Evolutionary conservation across 164 flowering plant species (phyloP), one percentile per base, ranked within the genome.

Genomic region (Vitis rupestris): DNA sequence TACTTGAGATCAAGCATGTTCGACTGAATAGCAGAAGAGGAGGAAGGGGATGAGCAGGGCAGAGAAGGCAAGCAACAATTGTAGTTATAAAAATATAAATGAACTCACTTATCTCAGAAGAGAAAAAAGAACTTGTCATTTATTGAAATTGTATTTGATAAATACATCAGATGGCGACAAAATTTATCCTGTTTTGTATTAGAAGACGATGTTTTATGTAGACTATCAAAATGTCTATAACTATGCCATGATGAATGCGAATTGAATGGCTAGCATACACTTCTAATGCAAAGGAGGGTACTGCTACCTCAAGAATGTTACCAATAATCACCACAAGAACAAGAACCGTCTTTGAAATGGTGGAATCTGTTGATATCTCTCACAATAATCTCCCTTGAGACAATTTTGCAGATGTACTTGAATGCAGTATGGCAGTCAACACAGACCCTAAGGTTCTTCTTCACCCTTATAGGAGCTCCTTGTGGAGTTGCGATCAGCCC

Each of bases 271-370:
- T 37, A 37, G 44, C 44, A 37, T 37, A 37, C 44, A 37, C 27
- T 23, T 23, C 27, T 23, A 2, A 23, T 23, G 37, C 6, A n/a
- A 57, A 30, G 9, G 5, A 29, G 27, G 27, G 27, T 9, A 49
- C 12, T 16, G 1, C 13, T 9, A 12, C 31, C 8, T 52, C 9
- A 3, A n/a, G 50, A 63, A 50, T 27, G 61, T 78, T 64, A 88
- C 92, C 92, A 88, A 52, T 84, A 88, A 82, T 84, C 90, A 13
- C 88, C 85, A 77, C 92, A 86, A 56, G 92, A 88, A 71, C 92
- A 88, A 7, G 74, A 78, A 8, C 92, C 88, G 61, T 83, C 88
- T 65, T 64, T 84, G 51, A 88, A 84, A 74, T 86, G 92, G 74
- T 88, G 90, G 73, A 85, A 86, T 57, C 90, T 74, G 75, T 82